These are phyloP conservation scores for Sanchytrium tribonematis DNA, from an alignment of 371 early-diverging fungal species.

Conservation along the genomic window DNA sequence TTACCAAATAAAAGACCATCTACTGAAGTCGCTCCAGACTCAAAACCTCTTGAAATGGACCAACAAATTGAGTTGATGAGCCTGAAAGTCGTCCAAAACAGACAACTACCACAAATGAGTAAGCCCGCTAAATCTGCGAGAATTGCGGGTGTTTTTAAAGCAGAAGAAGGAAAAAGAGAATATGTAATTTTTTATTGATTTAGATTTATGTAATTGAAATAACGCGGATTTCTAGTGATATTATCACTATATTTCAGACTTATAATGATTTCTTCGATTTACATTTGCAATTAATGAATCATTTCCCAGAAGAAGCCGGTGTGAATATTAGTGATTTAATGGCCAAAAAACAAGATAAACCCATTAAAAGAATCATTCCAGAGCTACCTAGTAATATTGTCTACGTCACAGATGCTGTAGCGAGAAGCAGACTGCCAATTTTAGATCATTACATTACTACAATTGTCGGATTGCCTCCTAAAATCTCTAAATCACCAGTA, in stretches of 20 bases:
- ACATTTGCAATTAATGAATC: constrained; percentile 19
- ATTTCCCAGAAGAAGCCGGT: constrained; percentile 22
- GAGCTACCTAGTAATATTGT: constrained; percentile 22
- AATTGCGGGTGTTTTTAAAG: constrained; percentile 5
- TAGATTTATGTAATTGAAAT: constrained; percentile 11
- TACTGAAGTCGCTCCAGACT: too few species aligned
- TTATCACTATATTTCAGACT: constrained; percentile 1
- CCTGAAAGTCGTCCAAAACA: too few species aligned
- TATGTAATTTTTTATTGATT: too few species aligned
- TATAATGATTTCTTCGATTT: constrained; percentile 22
- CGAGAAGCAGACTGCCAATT: constrained; percentile 10
- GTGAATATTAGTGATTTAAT: constrained; percentile 2
- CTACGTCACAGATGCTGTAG: constrained; percentile 19
- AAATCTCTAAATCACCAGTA: constrained; percentile 12
- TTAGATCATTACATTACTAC: constrained; percentile 15
- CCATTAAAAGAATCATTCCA: constrained; percentile 16
- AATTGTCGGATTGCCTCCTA: not conserved
- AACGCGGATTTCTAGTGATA: constrained; percentile 10
- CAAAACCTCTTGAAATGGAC: too few species aligned
- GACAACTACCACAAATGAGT: constrained; percentile 5
- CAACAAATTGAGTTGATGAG: too few species aligned
- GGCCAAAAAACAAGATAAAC: too few species aligned
- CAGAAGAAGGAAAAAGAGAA: too few species aligned
- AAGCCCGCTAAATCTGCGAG: constrained; percentile 8
- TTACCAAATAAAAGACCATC: too few species aligned